Evolutionary conservation across 257 asterid species (phyloP).

Genomic region (Solanum phureja): DNA sequence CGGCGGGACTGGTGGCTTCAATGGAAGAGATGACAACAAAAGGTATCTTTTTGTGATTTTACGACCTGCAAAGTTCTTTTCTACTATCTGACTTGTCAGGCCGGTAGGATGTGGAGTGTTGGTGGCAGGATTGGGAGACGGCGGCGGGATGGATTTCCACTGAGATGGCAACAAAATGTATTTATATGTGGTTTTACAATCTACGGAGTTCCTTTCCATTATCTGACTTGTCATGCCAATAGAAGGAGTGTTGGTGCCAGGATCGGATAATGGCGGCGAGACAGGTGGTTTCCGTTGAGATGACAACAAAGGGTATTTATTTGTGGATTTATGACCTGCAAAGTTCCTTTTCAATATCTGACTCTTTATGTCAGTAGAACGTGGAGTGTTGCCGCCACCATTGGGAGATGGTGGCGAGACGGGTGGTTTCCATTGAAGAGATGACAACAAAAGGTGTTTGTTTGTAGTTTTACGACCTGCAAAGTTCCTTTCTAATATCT

Average conservation of each 20-base stretch:
- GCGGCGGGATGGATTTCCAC: constrained; percentile 3
- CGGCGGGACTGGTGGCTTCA: constrained; percentile 1
- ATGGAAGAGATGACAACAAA: constrained; percentile 12
- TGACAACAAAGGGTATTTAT: not conserved
- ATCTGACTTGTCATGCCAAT: not conserved
- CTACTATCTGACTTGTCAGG: not conserved
- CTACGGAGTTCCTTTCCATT: not conserved
- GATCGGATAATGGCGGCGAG: not conserved
- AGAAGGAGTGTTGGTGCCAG: not conserved
- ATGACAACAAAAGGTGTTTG: too few species aligned
- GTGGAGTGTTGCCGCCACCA: too few species aligned
- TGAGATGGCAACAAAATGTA: constrained; percentile 20
- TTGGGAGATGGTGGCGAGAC: too few species aligned
- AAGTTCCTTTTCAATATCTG: too few species aligned
- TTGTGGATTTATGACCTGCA: not conserved
- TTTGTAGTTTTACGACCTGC: too few species aligned
- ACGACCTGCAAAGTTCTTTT: not conserved
- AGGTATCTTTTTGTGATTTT: not conserved
- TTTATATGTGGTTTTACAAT: not conserved
- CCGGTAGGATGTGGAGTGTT: not conserved
- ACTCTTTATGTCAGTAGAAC: too few species aligned
- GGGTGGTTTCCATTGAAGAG: too few species aligned
- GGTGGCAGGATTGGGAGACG: constrained; percentile 17
- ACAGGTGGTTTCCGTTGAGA: constrained; percentile 8
- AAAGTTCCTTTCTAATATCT: too few species aligned